A percentile compares a stretch with the other conserved stretches of the same genome.
Evolutionary conservation across 2,329 filamentous ascomycete species (phyloP).

Genomic region (Lachnellula occidentalis): DNA sequence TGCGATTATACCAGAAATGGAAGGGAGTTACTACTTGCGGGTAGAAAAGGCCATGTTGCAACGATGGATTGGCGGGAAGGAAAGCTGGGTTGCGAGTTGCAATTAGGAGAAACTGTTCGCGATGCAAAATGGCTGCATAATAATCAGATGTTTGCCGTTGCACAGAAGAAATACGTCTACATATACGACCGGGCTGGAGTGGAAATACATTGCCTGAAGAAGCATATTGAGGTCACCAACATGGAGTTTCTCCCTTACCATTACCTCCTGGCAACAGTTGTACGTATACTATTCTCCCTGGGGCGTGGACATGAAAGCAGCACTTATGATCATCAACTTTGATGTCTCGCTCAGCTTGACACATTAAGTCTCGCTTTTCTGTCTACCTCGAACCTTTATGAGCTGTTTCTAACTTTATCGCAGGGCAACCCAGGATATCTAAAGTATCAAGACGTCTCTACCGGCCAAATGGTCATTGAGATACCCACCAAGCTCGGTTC

Average conservation of each 20-base stretch:
- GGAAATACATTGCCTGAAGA: conserved; percentile 85
- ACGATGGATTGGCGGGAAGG: conserved; percentile 95
- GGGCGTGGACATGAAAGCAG: no score
- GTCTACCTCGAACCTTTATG: not conserved
- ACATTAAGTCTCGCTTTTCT: no score
- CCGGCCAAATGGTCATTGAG: conserved; percentile 81
- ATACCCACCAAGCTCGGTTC: conserved; percentile 79
- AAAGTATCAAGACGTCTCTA: conserved; percentile 94
- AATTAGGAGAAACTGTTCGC: conserved; percentile 83
- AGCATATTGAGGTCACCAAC: conserved; percentile 84
- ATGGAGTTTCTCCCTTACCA: conserved; percentile 97
- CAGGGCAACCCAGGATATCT: conserved; percentile 75
- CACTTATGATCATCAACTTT: no score
- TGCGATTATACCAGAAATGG: conserved; percentile 90
- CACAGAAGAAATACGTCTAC: conserved; percentile 94
- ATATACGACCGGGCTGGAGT: conserved; percentile 91
- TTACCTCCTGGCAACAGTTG: conserved; percentile 82
- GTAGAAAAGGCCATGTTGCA: conserved; percentile 89
- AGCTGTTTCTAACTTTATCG: conserved; percentile 14
- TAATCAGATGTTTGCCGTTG: conserved; percentile 88
- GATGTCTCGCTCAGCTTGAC: no score
- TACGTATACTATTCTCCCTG: conserved; percentile 41
- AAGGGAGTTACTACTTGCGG: conserved; percentile 75
- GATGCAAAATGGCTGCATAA: conserved; percentile 93
- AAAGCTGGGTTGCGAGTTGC: conserved; percentile 84